phyloP scores from a whole-genome alignment of 176 grass and related monocot genomes.

The Zizania latifolia region DNA sequence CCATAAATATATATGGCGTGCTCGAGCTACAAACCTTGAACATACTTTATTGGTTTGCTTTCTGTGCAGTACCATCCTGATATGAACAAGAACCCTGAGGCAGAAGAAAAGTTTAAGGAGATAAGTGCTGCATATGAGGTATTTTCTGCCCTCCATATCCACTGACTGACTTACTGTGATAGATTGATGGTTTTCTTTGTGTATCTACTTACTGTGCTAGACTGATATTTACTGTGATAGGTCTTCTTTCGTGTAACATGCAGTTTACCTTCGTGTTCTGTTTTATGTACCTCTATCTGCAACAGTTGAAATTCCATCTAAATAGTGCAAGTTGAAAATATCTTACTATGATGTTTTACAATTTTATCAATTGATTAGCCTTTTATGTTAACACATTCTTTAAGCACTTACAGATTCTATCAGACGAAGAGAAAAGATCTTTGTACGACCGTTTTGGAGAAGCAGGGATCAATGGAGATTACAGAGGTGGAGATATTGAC shows the following conservation, averaged over 20 bases:
- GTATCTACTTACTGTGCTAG: too few relatives aligned
- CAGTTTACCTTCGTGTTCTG: background rate
- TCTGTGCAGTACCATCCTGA: constrained; percentile 77
- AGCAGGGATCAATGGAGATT: constrained; percentile 41
- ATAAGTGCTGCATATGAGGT: constrained; percentile 99
- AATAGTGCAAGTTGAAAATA: background rate
- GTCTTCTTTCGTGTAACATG: background rate
- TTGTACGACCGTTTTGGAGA: constrained; percentile 79
- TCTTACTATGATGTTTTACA: background rate
- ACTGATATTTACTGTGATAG: background rate
- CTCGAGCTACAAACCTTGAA: constrained; percentile 8
- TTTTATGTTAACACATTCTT: background rate
- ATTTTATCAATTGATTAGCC: constrained; percentile 10
- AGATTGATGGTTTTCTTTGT: background rate
- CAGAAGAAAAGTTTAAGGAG: constrained; percentile 97
- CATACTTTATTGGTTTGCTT: constrained; percentile 19
- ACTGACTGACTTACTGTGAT: background rate
- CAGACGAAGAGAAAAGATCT: constrained; percentile 82
- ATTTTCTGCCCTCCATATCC: constrained; percentile 15
- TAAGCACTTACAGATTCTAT: constrained; percentile 58
- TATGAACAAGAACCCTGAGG: constrained; percentile 78
- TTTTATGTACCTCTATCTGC: background rate
- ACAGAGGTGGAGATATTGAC: constrained; percentile 37
- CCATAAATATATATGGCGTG: background rate
- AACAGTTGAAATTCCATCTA: background rate